Conservation (phyloP, 2,329 filamentous ascomycete species). For the Penicillium verrucosum region DNA sequence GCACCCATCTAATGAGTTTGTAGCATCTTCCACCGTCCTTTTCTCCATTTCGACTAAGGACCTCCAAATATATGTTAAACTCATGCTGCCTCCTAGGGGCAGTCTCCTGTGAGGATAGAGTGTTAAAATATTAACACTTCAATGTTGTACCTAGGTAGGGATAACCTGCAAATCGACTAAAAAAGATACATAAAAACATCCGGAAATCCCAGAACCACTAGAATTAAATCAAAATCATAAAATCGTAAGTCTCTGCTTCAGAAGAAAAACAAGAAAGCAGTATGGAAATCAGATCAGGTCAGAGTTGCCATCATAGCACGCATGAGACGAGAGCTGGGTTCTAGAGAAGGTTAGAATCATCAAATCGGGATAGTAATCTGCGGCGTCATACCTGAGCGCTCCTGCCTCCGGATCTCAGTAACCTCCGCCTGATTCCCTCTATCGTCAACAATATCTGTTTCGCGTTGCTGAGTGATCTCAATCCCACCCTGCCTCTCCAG, state of each 20-base stretch:
- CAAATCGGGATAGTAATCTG: background rate
- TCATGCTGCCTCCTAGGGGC: background rate
- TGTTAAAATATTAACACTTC: background rate
- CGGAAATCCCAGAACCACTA: background rate
- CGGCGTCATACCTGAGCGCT: slow-evolving; percentile 76
- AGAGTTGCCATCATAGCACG: slow-evolving; percentile 69
- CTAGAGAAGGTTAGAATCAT: slow-evolving; percentile 43
- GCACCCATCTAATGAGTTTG: background rate
- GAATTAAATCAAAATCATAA: background rate
- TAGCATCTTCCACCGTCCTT: background rate
- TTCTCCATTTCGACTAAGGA: background rate
- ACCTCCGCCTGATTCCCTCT: slow-evolving; percentile 51
- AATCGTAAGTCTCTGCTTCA: slow-evolving; percentile 1
- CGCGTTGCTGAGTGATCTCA: slow-evolving; percentile 28
- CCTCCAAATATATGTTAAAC: background rate
- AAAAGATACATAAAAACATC: slow-evolving; percentile 2
- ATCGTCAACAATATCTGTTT: slow-evolving; percentile 35
- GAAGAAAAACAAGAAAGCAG: slow-evolving; percentile 5
- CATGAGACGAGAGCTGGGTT: slow-evolving; percentile 61
- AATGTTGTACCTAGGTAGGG: background rate
- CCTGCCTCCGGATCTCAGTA: slow-evolving; percentile 65
- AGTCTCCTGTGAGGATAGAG: background rate
- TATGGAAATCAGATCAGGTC: slow-evolving; percentile 48
- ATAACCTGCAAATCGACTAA: background rate
- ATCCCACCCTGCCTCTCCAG: slow-evolving; percentile 50